These are phyloP conservation scores for Volvox carteri DNA, from an alignment of 163 green algal genomes.

Conservation along the genomic window DNA sequence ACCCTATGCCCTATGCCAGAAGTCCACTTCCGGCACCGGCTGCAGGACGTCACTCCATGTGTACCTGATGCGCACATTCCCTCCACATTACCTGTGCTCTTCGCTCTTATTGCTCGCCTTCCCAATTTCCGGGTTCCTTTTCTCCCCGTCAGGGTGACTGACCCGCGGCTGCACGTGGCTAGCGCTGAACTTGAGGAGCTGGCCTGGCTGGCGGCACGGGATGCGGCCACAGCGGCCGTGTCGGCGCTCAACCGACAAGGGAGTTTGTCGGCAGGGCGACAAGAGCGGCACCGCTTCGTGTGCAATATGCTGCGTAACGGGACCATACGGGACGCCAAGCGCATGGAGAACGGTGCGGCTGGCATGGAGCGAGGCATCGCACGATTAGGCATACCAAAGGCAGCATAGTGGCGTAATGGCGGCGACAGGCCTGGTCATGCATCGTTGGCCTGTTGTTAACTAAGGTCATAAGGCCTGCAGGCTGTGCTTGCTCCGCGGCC, in stretches of 20 bases:
- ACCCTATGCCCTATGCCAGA: no score
- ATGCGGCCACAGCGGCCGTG: conserved; percentile 25
- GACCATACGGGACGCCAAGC: conserved; percentile 58
- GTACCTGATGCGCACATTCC: no score
- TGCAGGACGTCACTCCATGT: no score
- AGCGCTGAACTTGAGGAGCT: conserved; percentile 62
- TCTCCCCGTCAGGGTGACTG: conserved; percentile 26
- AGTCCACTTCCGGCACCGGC: no score
- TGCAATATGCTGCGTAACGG: conserved; percentile 62
- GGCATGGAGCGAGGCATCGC: no score
- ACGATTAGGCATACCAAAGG: no score
- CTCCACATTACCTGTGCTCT: no score
- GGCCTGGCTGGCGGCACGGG: conserved; percentile 53
- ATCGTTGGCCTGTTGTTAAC: no score
- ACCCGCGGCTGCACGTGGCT: neutral
- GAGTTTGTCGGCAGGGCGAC: neutral
- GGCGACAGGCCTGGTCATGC: no score
- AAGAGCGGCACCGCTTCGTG: conserved; percentile 48
- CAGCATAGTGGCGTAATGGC: no score
- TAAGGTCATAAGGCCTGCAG: no score
- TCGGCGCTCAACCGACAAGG: conserved; percentile 22
- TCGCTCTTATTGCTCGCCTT: neutral
- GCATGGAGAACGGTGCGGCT: conserved; percentile 54
- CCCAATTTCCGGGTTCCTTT: neutral
- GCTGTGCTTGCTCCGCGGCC: no score